Base-by-base conservation (phyloP, 2,329 filamentous ascomycete genomes). In the Colletotrichum incanum region DNA sequence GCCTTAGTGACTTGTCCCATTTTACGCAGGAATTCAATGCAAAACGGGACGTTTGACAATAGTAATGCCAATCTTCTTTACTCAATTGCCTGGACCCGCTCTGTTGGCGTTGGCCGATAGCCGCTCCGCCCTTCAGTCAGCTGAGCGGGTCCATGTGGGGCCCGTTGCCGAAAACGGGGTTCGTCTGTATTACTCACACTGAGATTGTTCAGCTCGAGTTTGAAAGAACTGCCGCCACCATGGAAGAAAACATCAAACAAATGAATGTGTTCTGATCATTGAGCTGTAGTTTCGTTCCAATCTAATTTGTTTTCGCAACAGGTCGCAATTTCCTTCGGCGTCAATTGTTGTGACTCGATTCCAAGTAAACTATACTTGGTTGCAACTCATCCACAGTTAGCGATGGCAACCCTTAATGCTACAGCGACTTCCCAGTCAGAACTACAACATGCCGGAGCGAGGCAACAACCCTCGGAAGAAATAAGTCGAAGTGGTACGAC, bases 181-280 rank as follows among this genome's bases (percentile, higher is more conserved):
- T 59, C 49, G 62, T 66, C 39, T 39, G 56, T n/a, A 39, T 59
- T 69, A 64, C 65, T 64, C 59, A 69, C 31, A 41, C 5, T 52
- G 28, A 28, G 28, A 58, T 47, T 39, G 28, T 28, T 56, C 31
- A 62, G 54, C 58, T 31, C 39, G 18, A 37, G 20, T 52, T 34
- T 26, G 11, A 31, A 16, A 54, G 37, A 54, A n/a, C 18, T 26
- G 39, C 23, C 52, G 39, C 47, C 23, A 49, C 65, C 7, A 20
- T 31, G 28, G 20, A 43, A 7, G 5, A n/a, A 31, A 47, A 18
- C 2, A 26, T 59, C 39, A n/a, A 9, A 8, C n/a, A 34, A 31
- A 8, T 34, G 23, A 61, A 49, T 52, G 2, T 23, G 28, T 52
- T 52, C 23, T 47, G 20, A n/a, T 8, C 6, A 7, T 47, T 47